Conservation (phyloP, 73 alveolate genomes). For the Tetrahymena thermophila region DNA sequence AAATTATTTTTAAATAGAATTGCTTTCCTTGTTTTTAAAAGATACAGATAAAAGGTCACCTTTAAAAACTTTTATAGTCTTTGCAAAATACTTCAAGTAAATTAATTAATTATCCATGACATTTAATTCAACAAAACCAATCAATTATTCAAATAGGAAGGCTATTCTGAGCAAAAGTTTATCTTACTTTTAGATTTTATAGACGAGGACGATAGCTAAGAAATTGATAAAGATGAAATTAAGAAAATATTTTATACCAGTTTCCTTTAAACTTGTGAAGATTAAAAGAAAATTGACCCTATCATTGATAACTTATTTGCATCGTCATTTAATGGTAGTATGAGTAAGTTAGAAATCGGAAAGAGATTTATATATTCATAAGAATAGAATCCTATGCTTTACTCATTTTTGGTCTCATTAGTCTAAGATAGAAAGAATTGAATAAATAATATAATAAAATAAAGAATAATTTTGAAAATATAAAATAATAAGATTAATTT, state of each 20-base stretch:
- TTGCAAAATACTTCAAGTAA: background rate
- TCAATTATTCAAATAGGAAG: background rate
- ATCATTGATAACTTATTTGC: background rate
- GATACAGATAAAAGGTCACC: background rate
- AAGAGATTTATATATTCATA: background rate
- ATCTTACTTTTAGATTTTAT: slow-evolving; percentile 5
- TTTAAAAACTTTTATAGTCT: background rate
- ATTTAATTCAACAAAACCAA: background rate
- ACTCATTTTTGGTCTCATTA: background rate
- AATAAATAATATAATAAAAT: background rate
- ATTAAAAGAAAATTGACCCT: background rate
- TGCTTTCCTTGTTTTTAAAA: slow-evolving; percentile 13
- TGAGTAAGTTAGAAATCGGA: background rate
- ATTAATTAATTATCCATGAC: no score
- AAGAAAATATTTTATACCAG: slow-evolving; percentile 6
- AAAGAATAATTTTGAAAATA: background rate
- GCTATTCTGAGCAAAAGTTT: background rate
- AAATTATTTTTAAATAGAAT: slow-evolving; percentile 36
- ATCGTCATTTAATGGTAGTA: background rate
- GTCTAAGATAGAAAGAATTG: background rate
- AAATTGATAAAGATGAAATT: slow-evolving; percentile 12
- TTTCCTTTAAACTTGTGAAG: background rate
- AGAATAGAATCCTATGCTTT: background rate
- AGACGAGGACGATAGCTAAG: slow-evolving; percentile 9
- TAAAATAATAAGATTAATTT: no score